A percentile compares a stretch with the other conserved stretches of the same genome.
Evolutionary conservation across 768 basidiomycete genomes (phyloP).

Genomic region (Tricholoma terreum): DNA sequence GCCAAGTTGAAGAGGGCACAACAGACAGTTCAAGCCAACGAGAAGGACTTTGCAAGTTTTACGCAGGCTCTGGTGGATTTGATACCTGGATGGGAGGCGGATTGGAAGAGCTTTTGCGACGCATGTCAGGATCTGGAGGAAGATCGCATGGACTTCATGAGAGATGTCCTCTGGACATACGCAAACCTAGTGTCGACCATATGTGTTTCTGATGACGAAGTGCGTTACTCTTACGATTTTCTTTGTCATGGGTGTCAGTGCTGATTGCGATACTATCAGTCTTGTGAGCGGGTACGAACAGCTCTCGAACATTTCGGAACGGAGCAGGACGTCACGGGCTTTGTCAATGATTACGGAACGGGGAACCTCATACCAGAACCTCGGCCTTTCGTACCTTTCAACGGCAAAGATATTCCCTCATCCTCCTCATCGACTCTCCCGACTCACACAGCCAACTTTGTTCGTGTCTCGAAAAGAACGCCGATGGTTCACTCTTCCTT

Average conservation of each 20-base stretch:
- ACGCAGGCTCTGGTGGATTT: conserved; percentile 72
- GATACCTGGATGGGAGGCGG: conserved; percentile 78
- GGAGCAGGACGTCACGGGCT: conserved; percentile 78
- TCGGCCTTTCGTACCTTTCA: conserved; percentile 70
- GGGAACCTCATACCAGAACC: conserved; percentile 80
- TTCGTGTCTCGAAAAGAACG: conserved; percentile 29
- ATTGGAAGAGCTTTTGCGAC: conserved; percentile 96
- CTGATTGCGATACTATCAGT: conserved; percentile 42
- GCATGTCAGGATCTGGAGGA: conserved; percentile 97
- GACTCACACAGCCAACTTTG: conserved; percentile 27
- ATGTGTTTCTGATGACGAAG: conserved; percentile 95
- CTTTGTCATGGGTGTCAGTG: background rate
- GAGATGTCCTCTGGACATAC: conserved; percentile 92
- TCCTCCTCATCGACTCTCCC: conserved; percentile 14
- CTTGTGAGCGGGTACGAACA: conserved; percentile 85
- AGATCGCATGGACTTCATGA: conserved; percentile 89
- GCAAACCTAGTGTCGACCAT: conserved; percentile 92
- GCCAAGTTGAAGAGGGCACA: conserved; percentile 79
- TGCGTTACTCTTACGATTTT: conserved; percentile 25
- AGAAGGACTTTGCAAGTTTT: conserved; percentile 85
- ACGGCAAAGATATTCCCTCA: conserved; percentile 26
- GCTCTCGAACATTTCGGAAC: conserved; percentile 86
- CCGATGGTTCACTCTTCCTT: conserved; percentile 31
- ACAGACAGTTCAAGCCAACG: conserved; percentile 86
- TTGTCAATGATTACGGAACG: conserved; percentile 85